phyloP scores from a whole-genome alignment of 1,139 yeast genomes.

The Yamadazyma epiphylla region DNA sequence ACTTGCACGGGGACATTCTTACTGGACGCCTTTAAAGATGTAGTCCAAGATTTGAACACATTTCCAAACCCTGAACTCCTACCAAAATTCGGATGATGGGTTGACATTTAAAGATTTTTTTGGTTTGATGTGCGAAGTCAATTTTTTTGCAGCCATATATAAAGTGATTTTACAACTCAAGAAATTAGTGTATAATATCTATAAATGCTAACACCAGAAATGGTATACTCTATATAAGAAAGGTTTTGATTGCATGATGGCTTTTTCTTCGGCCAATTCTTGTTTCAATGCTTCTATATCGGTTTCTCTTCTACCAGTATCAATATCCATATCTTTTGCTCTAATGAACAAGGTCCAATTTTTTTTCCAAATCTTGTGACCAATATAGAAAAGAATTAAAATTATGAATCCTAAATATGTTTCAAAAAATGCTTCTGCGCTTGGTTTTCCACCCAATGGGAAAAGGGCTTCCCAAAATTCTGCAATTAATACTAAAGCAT shows the following conservation, averaged over 20 bases:
- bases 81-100: constrained; percentile 33
- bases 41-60: constrained; percentile 54
- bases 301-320: constrained; percentile 39
- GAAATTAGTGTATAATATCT: not conserved
- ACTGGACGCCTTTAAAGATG: constrained; percentile 39
- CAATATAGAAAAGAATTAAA: constrained; percentile 31
- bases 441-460: constrained; percentile 35
- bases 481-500: constrained; percentile 49
- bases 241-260: constrained; percentile 30
- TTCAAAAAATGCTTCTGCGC: constrained; percentile 32
- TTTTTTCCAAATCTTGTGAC: constrained; percentile 39
- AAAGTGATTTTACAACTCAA: too few relatives aligned
- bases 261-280: constrained; percentile 39
- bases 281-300: constrained; percentile 40
- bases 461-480: constrained; percentile 46
- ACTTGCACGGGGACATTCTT: constrained; percentile 39
- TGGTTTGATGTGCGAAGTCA: too few relatives aligned
- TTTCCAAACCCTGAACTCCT: constrained; percentile 37
- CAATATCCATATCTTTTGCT: constrained; percentile 38
- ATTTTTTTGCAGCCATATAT: constrained; percentile 1
- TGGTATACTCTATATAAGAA: constrained; percentile 28
- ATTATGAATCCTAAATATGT: constrained; percentile 37
- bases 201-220: constrained; percentile 28
- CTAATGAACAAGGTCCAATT: constrained; percentile 33
- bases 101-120: constrained; percentile 10